Percentiles rank a stretch among this genome's conserved stretches.
These are phyloP conservation scores for Penicillium antarcticum DNA, from an alignment of 495 filamentous ascomycete species.

Conservation along the genomic window DNA sequence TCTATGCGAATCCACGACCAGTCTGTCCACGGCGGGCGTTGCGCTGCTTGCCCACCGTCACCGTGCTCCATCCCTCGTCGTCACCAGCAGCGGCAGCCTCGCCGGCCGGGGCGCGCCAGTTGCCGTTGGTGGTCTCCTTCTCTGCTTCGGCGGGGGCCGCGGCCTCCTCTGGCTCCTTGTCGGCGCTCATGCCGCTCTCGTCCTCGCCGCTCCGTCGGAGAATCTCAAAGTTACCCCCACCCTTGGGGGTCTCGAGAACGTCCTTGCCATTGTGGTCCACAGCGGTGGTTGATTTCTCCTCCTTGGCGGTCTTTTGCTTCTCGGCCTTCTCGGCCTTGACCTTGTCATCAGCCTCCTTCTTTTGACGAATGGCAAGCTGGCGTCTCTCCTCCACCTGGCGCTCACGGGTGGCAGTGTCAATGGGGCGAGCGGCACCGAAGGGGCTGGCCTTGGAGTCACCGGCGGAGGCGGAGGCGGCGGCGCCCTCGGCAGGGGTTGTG, in stretches of 20 bases:
- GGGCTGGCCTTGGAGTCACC: slow-evolving; percentile 79
- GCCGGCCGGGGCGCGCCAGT: slow-evolving; percentile 32
- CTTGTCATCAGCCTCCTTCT: slow-evolving; percentile 87
- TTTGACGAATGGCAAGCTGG: slow-evolving; percentile 66
- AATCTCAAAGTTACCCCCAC: slow-evolving; percentile 51
- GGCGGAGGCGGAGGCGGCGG: slow-evolving; percentile 42
- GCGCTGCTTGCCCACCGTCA: slow-evolving; percentile 52
- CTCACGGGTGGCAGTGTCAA: slow-evolving; percentile 84
- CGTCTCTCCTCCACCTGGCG: slow-evolving; percentile 87
- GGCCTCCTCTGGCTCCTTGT: slow-evolving; percentile 31
- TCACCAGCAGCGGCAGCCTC: slow-evolving; percentile 45
- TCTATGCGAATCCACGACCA: slow-evolving; percentile 49
- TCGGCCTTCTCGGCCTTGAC: slow-evolving; percentile 67
- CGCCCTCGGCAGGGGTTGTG: slow-evolving; percentile 69
- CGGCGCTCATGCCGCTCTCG: slow-evolving; percentile 35
- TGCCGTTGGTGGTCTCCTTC: slow-evolving; percentile 38
- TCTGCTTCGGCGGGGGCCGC: slow-evolving; percentile 33
- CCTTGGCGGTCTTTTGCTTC: slow-evolving; percentile 46
- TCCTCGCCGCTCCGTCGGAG: slow-evolving; percentile 50
- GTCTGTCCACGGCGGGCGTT: slow-evolving; percentile 50
- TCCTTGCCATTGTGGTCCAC: slow-evolving; percentile 48
- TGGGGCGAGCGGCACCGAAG: slow-evolving; percentile 87
- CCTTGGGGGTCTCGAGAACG: slow-evolving; percentile 36
- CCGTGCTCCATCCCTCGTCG: slow-evolving; percentile 78
- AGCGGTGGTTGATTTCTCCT: slow-evolving; percentile 48